These are phyloP conservation scores for Rhododendron molle DNA, from an alignment of 148 eudicot species.

Conservation along the genomic window DNA sequence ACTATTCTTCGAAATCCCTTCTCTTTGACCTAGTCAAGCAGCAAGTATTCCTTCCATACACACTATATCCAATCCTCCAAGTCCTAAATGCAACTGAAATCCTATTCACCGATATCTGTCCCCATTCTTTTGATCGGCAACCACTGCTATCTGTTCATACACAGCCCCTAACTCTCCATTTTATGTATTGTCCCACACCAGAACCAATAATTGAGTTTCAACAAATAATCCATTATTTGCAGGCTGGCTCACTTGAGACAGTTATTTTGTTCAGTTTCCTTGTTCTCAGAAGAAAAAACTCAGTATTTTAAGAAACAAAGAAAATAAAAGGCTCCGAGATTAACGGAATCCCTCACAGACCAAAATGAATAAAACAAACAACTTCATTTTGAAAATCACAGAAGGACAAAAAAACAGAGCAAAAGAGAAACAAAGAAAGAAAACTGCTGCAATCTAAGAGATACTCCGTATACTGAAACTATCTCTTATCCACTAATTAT, in stretches of 20 bases:
- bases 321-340: not conserved
- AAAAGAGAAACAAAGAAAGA: not conserved
- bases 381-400: not conserved
- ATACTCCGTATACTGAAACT: not conserved
- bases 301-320: not conserved
- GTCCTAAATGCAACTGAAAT: not conserved
- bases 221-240: not conserved
- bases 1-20: not conserved
- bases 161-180: not conserved
- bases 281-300: not conserved
- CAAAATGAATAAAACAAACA: constrained; percentile 4
- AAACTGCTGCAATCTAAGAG: not conserved
- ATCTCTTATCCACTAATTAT: not conserved
- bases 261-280: not conserved
- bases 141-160: not conserved
- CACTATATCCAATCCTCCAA: not conserved
- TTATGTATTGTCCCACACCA: not conserved
- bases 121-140: not conserved
- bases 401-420: not conserved
- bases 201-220: not conserved
- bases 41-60: not conserved
- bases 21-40: not conserved
- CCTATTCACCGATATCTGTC: not conserved
- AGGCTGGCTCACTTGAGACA: not conserved
- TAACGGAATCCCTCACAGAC: not conserved